These are phyloP conservation scores for Calonectria henricotiae DNA, from an alignment of 2,329 filamentous ascomycete species.

Conservation along the genomic window DNA sequence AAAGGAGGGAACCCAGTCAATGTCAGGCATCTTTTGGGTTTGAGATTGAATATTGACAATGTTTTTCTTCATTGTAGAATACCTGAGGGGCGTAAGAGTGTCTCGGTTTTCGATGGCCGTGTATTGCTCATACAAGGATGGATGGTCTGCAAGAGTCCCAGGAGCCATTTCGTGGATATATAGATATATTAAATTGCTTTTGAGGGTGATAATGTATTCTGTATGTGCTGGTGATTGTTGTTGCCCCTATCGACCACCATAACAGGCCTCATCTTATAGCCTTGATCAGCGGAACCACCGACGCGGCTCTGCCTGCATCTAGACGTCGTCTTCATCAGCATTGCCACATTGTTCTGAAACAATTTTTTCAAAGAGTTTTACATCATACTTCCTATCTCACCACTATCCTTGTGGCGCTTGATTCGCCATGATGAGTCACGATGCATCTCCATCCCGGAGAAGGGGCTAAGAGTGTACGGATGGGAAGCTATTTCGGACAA, in stretches of 20 bases:
- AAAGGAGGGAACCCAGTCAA: conserved; percentile 1
- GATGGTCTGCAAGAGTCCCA: neutral
- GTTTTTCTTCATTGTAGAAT: neutral
- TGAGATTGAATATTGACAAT: neutral
- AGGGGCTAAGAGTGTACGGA: neutral
- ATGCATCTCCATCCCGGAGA: neutral
- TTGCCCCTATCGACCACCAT: neutral
- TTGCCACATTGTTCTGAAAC: too few relatives aligned
- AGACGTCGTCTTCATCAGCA: too few relatives aligned
- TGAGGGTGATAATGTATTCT: neutral
- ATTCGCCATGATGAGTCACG: neutral
- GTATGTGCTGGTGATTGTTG: neutral
- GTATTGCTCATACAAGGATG: neutral
- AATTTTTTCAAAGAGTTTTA: too few relatives aligned
- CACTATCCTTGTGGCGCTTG: neutral
- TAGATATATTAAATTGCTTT: neutral
- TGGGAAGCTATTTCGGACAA: neutral
- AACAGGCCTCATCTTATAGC: too few relatives aligned
- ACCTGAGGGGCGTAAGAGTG: neutral
- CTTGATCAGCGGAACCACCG: too few relatives aligned
- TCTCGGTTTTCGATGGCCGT: neutral
- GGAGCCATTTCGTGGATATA: neutral
- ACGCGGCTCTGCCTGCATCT: too few relatives aligned
- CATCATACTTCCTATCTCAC: too few relatives aligned
- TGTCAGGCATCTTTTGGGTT: neutral